Evolutionary conservation across 2,329 filamentous ascomycete species (phyloP).

Genomic region (Aspergillus pseudoviridinutans): DNA sequence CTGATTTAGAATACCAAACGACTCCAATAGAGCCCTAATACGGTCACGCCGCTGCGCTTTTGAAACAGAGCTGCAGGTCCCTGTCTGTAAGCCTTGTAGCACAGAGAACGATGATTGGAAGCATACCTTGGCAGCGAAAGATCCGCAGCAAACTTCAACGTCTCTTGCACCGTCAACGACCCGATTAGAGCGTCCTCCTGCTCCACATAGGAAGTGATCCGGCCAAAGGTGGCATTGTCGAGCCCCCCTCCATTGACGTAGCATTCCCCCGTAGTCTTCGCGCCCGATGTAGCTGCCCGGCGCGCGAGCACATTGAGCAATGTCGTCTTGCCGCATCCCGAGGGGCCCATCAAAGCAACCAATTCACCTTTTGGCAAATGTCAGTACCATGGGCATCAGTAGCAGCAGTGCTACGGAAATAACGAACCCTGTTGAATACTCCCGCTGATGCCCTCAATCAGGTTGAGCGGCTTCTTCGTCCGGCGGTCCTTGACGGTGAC

Average conservation of each 20-base stretch:
- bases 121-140: slow-evolving; percentile 55
- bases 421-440: slow-evolving; percentile 57
- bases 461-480: slow-evolving; percentile 59
- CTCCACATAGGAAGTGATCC: slow-evolving; percentile 74
- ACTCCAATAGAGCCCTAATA: slow-evolving; percentile 62
- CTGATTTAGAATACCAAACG: slow-evolving; percentile 70
- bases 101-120: neutral
- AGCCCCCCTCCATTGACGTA: slow-evolving; percentile 61
- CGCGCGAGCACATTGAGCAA: slow-evolving; percentile 75
- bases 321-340: slow-evolving; percentile 73
- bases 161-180: slow-evolving; percentile 75
- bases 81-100: slow-evolving; percentile 5
- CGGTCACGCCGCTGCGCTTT: slow-evolving; percentile 58
- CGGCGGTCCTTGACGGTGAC: slow-evolving; percentile 70
- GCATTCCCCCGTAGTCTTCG: slow-evolving; percentile 51
- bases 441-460: slow-evolving; percentile 62
- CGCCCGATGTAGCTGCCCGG: slow-evolving; percentile 51
- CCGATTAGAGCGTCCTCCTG: slow-evolving; percentile 84
- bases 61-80: slow-evolving; percentile 40
- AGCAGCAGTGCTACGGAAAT: neutral
- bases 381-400: neutral
- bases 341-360: slow-evolving; percentile 77
- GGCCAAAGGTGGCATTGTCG: slow-evolving; percentile 55
- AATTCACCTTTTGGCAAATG: slow-evolving; percentile 56
- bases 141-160: slow-evolving; percentile 70